phyloP scores from a whole-genome alignment of 345 rosid genomes.

The Salix exigua region DNA sequence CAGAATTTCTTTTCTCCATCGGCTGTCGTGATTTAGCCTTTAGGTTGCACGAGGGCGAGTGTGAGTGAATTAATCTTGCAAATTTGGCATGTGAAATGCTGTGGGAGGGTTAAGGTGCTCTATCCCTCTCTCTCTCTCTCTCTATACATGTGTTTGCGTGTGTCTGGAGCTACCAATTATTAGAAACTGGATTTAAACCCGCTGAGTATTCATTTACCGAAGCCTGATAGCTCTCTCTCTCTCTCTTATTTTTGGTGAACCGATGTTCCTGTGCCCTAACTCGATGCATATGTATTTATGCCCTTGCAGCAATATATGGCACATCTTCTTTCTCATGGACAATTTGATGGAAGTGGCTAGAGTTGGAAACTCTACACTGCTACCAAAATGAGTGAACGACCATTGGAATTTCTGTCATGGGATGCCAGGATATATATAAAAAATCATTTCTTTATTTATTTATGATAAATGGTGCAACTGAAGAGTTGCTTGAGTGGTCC shows the following conservation, averaged over 20 bases:
- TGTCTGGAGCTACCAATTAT: neutral
- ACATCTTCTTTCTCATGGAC: constrained; percentile 82
- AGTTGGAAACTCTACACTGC: neutral
- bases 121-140: no score
- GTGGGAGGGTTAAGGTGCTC: no score
- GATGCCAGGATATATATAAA: neutral
- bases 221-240: neutral
- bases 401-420: neutral
- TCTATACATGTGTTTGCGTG: no score
- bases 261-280: neutral
- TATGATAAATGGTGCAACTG: no score
- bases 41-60: no score
- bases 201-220: neutral
- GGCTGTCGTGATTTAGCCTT: neutral
- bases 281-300: neutral
- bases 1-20: neutral
- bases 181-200: neutral
- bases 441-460: no score
- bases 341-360: constrained; percentile 76
- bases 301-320: constrained; percentile 84
- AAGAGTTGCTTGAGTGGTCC: neutral
- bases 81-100: no score
- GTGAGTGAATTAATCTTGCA: no score
- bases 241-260: neutral
- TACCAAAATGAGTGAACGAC: neutral